Evolutionary conservation across 495 filamentous ascomycete species (phyloP), one percentile per base, ranked within the genome.

Genomic region (Echria macrotheca): DNA sequence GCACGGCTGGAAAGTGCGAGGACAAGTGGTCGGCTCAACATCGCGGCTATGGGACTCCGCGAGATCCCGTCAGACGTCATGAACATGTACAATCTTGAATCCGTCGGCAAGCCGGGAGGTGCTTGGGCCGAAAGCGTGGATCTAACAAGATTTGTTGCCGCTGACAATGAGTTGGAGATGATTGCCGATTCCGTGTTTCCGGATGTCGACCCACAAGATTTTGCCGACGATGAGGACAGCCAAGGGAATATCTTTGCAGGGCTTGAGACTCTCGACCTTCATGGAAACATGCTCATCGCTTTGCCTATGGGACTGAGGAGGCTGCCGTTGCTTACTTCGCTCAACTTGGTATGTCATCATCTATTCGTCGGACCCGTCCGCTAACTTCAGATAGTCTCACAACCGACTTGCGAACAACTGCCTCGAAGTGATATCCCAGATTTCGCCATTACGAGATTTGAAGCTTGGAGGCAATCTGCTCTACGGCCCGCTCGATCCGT

Each of bases 61-160:
- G 76, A 86, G 48, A 84, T 99, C 8, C 94, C 93, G 1, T 65
- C 75, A 0, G 89, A 91, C 56, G 87, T 97, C 2, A 67, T 95
- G 69, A 80, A 81, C 15, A 97, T 99, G 93, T 98, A 96, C 60
- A 83, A 84, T 49, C 70, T 86, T 5, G 78, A 85, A 29, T 71
- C 72, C 2, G 59, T 73, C 21, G 73, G 73, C 39, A 55, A 69
- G n/a, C 49, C 70, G 26, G 78, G 72, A 24, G 71, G 78, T 15
- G 76, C 84, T 35, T 98, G 93, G 93, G 91, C 89, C 23, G 91
- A 97, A 67, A 84, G 85, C 45, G 90, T 99, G 11, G 94, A 97
- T 62, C 71, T 99, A n/a, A 83, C 84, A 7, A 82, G 85, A 46
- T 80, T 99, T 40, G 81, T 91, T 54, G 90, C 86, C 25, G 91